Evolutionary conservation across 108 stramenopile genomes (phyloP).

Genomic region (Schizochytrium sp.): DNA sequence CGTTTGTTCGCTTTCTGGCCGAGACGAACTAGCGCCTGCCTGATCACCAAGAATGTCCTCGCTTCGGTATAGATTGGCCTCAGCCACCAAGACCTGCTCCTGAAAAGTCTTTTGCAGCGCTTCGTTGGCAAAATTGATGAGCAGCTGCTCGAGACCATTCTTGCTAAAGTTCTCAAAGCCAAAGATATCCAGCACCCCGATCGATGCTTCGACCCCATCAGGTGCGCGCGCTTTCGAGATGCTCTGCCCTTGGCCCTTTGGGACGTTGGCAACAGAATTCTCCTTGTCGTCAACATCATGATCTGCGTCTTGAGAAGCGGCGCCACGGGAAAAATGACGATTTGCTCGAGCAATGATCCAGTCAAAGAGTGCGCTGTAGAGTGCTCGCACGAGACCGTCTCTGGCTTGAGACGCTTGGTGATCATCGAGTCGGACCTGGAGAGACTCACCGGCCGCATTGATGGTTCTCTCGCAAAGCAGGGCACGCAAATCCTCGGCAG

Average conservation of each 20-base stretch:
- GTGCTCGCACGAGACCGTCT: conserved; percentile 84
- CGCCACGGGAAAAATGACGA: conserved; percentile 48
- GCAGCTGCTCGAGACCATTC: conserved; percentile 50
- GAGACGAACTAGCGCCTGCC: conserved; percentile 81
- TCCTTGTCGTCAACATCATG: not conserved
- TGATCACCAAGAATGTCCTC: conserved; percentile 47
- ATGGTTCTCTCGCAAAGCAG: conserved; percentile 71
- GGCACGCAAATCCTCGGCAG: conserved; percentile 54
- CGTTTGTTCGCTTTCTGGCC: conserved; percentile 90
- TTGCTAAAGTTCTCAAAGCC: conserved; percentile 53
- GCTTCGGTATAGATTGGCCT: conserved; percentile 45
- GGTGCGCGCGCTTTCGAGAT: not conserved
- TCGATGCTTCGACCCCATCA: not conserved
- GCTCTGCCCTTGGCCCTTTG: not conserved
- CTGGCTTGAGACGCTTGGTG: conserved; percentile 74
- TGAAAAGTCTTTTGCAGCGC: conserved; percentile 56
- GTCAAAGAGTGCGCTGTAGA: conserved; percentile 79
- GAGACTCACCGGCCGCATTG: conserved; percentile 67
- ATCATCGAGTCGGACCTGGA: conserved; percentile 57
- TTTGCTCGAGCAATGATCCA: conserved; percentile 79
- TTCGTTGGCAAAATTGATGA: conserved; percentile 51
- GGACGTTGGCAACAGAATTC: too few relatives aligned
- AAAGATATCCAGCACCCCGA: conserved; percentile 55
- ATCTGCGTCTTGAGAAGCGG: not conserved
- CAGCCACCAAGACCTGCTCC: conserved; percentile 44